Percentiles rank a stretch among this genome's conserved stretches.
phyloP scores from a whole-genome alignment of 805 yeast species.

The Cyberlindnera samutprakarnensis region DNA sequence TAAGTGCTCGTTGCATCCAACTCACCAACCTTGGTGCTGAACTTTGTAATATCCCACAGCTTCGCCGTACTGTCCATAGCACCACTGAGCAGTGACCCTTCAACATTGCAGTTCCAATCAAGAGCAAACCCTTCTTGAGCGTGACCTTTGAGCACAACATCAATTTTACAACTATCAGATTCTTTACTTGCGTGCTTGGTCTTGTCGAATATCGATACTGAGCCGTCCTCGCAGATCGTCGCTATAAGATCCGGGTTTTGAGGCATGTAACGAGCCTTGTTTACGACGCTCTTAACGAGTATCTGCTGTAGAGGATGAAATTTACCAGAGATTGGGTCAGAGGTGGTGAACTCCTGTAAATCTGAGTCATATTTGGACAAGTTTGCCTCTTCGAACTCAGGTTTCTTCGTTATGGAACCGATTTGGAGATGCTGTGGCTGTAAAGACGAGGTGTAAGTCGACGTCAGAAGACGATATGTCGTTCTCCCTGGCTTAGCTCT shows the following conservation, averaged over 20 bases:
- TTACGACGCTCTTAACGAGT: conserved; percentile 66
- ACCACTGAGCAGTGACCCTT: conserved; percentile 55
- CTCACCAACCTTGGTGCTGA: conserved; percentile 19
- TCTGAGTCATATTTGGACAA: conserved; percentile 30
- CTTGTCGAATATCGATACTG: conserved; percentile 63
- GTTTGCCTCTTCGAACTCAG: conserved; percentile 12
- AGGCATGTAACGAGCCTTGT: conserved; percentile 68
- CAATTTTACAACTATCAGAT: conserved; percentile 37
- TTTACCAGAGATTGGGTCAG: conserved; percentile 26
- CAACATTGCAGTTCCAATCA: conserved; percentile 61
- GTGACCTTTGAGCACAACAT: conserved; percentile 39
- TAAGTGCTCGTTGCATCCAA: conserved; percentile 8
- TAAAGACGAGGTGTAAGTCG: conserved; percentile 58
- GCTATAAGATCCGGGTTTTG: conserved; percentile 82
- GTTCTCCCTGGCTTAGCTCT: conserved; percentile 13
- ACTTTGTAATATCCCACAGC: conserved; percentile 58
- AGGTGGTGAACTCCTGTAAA: conserved; percentile 25
- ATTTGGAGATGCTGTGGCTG: conserved; percentile 41
- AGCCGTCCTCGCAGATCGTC: conserved; percentile 60
- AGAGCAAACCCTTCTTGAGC: conserved; percentile 58
- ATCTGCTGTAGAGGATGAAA: conserved; percentile 47
- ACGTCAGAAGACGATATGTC: conserved; percentile 43
- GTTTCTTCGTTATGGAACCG: conserved; percentile 24
- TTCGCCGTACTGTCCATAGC: conserved; percentile 57
- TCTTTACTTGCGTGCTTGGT: conserved; percentile 66